Percentiles rank a stretch among this genome's conserved stretches.
Conservation (phyloP, 441 rosid species). For the Arabidopsis hybrid region DNA sequence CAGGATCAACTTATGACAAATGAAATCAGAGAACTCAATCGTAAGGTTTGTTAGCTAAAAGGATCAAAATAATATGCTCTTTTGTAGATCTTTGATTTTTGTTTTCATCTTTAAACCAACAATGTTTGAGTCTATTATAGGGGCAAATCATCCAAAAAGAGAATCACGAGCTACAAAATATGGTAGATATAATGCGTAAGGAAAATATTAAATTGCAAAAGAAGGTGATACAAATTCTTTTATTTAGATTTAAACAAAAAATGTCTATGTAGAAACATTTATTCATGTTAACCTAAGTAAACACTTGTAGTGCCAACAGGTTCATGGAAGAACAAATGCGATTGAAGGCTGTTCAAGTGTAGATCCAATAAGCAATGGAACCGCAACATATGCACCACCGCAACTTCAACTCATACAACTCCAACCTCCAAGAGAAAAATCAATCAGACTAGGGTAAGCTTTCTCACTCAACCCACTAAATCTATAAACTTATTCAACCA, state of each 20-base stretch:
- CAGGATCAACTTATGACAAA: constrained; percentile 45
- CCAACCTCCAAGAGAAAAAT: constrained; percentile 53
- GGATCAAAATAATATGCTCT: background rate
- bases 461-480: constrained; percentile 6
- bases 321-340: constrained; percentile 50
- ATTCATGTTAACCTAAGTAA: constrained; percentile 7
- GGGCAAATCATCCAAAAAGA: constrained; percentile 73
- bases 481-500: constrained; percentile 1
- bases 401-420: constrained; percentile 75
- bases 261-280: background rate
- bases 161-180: constrained; percentile 68
- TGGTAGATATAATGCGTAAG: constrained; percentile 55
- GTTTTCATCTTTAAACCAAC: constrained; percentile 20
- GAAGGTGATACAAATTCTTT: constrained; percentile 57
- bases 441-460: constrained; percentile 63
- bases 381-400: constrained; percentile 50
- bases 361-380: constrained; percentile 47
- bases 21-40: constrained; percentile 72
- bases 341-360: constrained; percentile 49
- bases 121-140: constrained; percentile 51
- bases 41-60: constrained; percentile 59
- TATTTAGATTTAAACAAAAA: background rate
- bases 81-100: background rate
- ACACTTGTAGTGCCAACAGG: constrained; percentile 47
- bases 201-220: constrained; percentile 69